Conservation (phyloP, 2,329 filamentous ascomycete species). For the Scopulariopsis brevicaulis region DNA sequence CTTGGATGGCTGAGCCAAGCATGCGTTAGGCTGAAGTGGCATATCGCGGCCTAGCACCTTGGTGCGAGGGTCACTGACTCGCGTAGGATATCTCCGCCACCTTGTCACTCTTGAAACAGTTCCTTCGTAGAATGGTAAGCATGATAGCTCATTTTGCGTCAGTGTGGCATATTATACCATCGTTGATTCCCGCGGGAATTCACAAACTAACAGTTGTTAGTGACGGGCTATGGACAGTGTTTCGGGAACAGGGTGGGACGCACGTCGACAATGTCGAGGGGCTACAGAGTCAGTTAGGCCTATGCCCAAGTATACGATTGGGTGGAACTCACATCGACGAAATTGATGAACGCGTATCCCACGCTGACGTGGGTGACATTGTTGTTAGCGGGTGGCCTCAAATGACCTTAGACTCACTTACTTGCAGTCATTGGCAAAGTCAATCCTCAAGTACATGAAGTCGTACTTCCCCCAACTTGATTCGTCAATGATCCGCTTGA, state of each 20-base stretch:
- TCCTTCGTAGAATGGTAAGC: constrained; percentile 35
- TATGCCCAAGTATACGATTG: neutral
- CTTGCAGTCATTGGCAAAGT: constrained; percentile 78
- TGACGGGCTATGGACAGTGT: constrained; percentile 12
- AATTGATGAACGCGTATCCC: constrained; percentile 96
- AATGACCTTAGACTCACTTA: constrained; percentile 30
- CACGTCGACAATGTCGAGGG: constrained; percentile 62
- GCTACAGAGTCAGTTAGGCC: constrained; percentile 25
- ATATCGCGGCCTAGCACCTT: neutral
- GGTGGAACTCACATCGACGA: constrained; percentile 53
- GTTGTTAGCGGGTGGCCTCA: constrained; percentile 1
- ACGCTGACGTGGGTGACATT: constrained; percentile 45
- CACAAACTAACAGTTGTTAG: constrained; percentile 46
- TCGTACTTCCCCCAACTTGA: constrained; percentile 77
- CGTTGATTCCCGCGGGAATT: constrained; percentile 57
- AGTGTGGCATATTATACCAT: constrained; percentile 37
- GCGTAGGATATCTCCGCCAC: constrained; percentile 88
- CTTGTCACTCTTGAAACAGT: constrained; percentile 74
- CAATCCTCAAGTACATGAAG: constrained; percentile 90
- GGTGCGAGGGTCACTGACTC: constrained; percentile 43
- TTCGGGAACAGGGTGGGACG: constrained; percentile 14
- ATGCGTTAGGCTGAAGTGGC: constrained; percentile 8
- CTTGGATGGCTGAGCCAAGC: constrained; percentile 62
- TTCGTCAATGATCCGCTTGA: constrained; percentile 71
- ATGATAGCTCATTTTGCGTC: neutral